Conservation (phyloP, 1,284 basidiomycete genomes). For the Wolfiporia cocos region DNA sequence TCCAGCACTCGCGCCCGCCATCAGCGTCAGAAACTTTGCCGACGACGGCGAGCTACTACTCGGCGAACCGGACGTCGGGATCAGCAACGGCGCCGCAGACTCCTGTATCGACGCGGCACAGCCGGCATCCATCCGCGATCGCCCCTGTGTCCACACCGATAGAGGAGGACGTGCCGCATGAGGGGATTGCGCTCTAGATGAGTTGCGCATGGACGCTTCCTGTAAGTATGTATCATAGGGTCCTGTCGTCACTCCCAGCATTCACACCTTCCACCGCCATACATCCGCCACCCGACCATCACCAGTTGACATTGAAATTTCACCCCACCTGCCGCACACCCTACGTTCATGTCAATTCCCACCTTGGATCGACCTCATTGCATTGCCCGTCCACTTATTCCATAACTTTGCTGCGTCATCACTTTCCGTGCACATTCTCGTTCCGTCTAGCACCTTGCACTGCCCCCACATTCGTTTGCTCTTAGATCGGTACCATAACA, state of each 20-base stretch:
- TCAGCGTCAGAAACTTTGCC: constrained; percentile 29
- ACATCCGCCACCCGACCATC: too few relatives aligned
- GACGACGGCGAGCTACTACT: constrained; percentile 11
- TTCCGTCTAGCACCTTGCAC: not conserved
- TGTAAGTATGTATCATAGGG: constrained; percentile 1
- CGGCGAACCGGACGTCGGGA: too few relatives aligned
- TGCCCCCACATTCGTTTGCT: too few relatives aligned
- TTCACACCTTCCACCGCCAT: too few relatives aligned
- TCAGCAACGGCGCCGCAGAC: constrained; percentile 13
- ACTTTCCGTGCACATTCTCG: not conserved
- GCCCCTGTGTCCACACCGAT: constrained; percentile 5
- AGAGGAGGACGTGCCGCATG: constrained; percentile 3
- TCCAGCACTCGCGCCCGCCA: constrained; percentile 31
- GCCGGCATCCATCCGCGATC: constrained; percentile 6
- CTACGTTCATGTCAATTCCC: too few relatives aligned
- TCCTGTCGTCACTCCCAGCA: too few relatives aligned
- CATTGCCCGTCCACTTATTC: too few relatives aligned
- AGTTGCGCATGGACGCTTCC: constrained; percentile 6
- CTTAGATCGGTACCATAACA: too few relatives aligned
- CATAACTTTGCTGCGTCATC: too few relatives aligned
- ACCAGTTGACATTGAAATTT: too few relatives aligned
- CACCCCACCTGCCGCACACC: too few relatives aligned
- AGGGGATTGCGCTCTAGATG: not conserved
- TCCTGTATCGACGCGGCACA: constrained; percentile 6
- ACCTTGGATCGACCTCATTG: too few relatives aligned